Evolutionary conservation across 352 stramenopile genomes (phyloP).

Genomic region (Globisporangium mamillatum): DNA sequence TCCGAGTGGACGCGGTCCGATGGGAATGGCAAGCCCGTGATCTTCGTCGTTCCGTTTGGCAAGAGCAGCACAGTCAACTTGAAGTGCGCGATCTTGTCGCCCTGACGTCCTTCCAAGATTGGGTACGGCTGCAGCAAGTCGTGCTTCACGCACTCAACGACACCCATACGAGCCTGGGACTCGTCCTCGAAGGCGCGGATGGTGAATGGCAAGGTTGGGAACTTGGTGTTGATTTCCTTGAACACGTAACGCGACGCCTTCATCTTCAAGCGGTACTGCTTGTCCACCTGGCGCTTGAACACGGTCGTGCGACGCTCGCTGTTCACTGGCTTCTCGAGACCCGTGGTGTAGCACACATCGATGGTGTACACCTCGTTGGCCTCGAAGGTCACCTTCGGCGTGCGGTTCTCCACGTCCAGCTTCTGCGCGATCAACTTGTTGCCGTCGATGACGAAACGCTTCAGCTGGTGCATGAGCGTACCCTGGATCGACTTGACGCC

Average conservation of each 20-base stretch:
- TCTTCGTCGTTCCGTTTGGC: constrained; percentile 93
- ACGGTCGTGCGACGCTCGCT: constrained; percentile 95
- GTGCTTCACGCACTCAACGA: constrained; percentile 98
- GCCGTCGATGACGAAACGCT: constrained; percentile 98
- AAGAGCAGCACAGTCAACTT: constrained; percentile 99
- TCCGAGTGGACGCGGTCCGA: constrained; percentile 89
- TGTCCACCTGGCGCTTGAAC: constrained; percentile 99
- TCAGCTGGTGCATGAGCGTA: constrained; percentile 99
- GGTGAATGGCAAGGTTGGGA: constrained; percentile 98
- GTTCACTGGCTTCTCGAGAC: constrained; percentile 93
- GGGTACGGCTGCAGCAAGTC: constrained; percentile 97
- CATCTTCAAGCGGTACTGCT: constrained; percentile 96
- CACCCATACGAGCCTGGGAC: constrained; percentile 95
- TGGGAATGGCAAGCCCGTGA: constrained; percentile 93
- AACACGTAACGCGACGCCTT: constrained; percentile 95
- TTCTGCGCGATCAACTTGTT: constrained; percentile 96
- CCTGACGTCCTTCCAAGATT: constrained; percentile 93
- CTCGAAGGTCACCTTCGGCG: constrained; percentile 92
- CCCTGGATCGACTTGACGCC: constrained; percentile 96
- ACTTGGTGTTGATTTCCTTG: constrained; percentile 98
- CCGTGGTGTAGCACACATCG: constrained; percentile 98
- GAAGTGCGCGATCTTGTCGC: constrained; percentile 98
- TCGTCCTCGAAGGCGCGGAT: constrained; percentile 96
- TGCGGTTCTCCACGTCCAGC: constrained; percentile 88
- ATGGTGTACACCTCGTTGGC: constrained; percentile 98